Evolutionary conservation across 108 stramenopile species (phyloP), one percentile per base, ranked within the genome.

Genomic region (Chaetoceros muelleri): DNA sequence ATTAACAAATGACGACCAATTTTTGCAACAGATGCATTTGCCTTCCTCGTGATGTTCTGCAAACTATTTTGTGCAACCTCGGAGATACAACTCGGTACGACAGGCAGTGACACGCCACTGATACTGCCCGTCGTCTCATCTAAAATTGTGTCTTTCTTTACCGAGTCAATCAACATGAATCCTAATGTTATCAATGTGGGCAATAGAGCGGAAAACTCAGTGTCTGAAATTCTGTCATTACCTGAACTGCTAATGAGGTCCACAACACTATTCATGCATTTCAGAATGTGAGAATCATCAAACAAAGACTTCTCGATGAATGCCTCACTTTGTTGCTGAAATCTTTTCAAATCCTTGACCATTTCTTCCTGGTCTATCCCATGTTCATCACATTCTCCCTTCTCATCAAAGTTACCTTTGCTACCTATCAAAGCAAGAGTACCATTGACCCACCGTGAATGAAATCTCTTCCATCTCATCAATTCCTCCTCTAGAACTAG

Each of bases 401-500:
- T 24, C 5, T n/a, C 46, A 28, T 47, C 24, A 24, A 17, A 13
- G 5, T 26, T 8, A 21, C 25, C 28, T 1, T 17, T 28, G 27
- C 28, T 54, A 13, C 10, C 16, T 40, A 40, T 10, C 5, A 40
- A 40, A 10, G 34, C 34, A 5, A 40, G 5, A 27, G 45, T 44
- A 16, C 46, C 67, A 23, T 56, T 48, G 18, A 55, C 31, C 3
- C 59, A 31, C 24, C 66, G 64, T 17, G 61, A 47, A 2, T 53
- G 44, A 29, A 55, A 28, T n/a, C 53, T 3, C 25, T 30, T 54
- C 16, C 28, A 55, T 7, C 66, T 45, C 24, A 75, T 49, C 23
- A 46, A 68, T 40, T 71, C 66, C 49, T 71, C 74, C 31, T 75
- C 74, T 48, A 75, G 7, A 3, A 68, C 34, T 48, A 75, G 59